Evolutionary conservation across 2,329 filamentous ascomycete genomes (phyloP), one percentile per base, ranked within the genome.

Genomic region (Keithomyces neogunnii): DNA sequence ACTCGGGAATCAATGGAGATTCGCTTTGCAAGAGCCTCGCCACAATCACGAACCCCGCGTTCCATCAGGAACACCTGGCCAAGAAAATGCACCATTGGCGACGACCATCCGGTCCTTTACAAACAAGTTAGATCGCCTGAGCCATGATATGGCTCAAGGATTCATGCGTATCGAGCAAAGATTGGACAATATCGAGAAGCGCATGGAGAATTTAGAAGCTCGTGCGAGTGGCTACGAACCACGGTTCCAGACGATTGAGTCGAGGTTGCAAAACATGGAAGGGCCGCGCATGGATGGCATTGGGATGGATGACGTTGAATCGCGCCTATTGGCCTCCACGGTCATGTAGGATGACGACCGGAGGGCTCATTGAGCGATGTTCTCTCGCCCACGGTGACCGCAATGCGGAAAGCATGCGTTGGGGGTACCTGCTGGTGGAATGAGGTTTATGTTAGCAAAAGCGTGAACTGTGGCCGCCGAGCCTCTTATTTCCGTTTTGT

Each of bases 1-100:
- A 62, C 69, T 83, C 9, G 75, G 75, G 42, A 81, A 82, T 55
- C 79, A 82, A 64, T 83, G 80, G 80, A 77, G 80, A n/a, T 83
- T 83, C 55, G 76, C 75, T 6, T 74, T 83, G 9, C 80, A 82
- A 54, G 77, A 81, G 51, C 64, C 72, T n/a, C 71, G 78, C 11
- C 80, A 83, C 61, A 83, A 83, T 63, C 80, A 83, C 61, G 80
- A 82, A 58, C 75, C 80, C 33, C 76, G 80, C 53, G 67, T 80
- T 47, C 72, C 77, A 7, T 73, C 77, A 19, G 76, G 74, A 36
- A 71, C 73, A 1, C 73, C 77, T 1, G 77, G 78, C 30, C 75
- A 80, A 54, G 79, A 82, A 60, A 79, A 77, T 60, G 76, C 78
- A 4, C 78, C 79, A 1, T 69, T 81, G 53, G 75, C 76, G 2